Conservation (phyloP, 148 eudicot genomes). For the Fagopyrum esculentum region DNA sequence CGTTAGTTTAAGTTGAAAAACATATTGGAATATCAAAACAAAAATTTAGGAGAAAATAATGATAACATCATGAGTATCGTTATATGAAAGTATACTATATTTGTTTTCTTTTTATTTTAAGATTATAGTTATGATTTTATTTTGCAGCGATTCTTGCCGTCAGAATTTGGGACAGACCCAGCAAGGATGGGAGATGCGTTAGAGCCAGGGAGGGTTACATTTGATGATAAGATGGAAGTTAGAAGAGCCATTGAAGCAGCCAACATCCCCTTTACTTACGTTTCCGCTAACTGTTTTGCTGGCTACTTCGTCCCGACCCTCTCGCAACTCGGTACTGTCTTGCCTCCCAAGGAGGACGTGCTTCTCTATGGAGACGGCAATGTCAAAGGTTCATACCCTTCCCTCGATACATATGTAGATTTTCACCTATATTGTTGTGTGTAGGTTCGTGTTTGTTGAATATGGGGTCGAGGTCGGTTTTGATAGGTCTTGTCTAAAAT, state of each 20-base stretch:
- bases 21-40: too few species aligned
- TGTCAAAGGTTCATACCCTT: constrained; percentile 32
- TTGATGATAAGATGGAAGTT: constrained; percentile 38
- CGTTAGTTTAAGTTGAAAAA: too few species aligned
- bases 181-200: constrained; percentile 31
- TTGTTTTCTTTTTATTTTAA: too few species aligned
- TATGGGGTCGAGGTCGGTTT: too few species aligned
- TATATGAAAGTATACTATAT: too few species aligned
- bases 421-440: too few species aligned
- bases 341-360: constrained; percentile 39
- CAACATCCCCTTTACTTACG: constrained; percentile 39
- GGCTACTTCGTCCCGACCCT: constrained; percentile 37
- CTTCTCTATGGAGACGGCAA: constrained; percentile 48
- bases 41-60: too few species aligned
- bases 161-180: constrained; percentile 49
- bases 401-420: too few species aligned
- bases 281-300: constrained; percentile 47
- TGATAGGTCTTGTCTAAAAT: too few species aligned
- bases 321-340: constrained; percentile 31
- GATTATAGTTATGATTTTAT: not conserved
- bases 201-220: constrained; percentile 38
- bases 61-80: too few species aligned
- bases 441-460: too few species aligned
- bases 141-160: constrained; percentile 46
- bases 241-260: constrained; percentile 42